Evolutionary conservation across 169 alveolate genomes (phyloP), one percentile per base, ranked within the genome.

Genomic region (Cyclospora cayetanensis): DNA sequence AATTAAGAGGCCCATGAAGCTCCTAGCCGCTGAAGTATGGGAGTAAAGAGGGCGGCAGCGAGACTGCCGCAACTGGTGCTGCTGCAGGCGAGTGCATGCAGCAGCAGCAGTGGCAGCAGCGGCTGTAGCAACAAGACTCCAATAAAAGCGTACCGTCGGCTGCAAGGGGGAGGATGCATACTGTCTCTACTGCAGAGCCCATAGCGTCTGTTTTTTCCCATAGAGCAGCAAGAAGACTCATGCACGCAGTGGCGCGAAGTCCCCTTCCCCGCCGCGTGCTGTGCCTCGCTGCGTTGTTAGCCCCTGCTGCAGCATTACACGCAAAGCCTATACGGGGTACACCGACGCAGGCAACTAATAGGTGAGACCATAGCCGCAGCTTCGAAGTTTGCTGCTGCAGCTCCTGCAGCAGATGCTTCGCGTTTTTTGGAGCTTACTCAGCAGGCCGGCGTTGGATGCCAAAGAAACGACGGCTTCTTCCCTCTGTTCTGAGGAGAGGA

Each of bases 121-220:
- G 20, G 25, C 12, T 55, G 68, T 31, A 22, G 68, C 68, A 0
- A n/a, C n/a, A n/a, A n/a, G n/a, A n/a, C n/a, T n/a, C n/a, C n/a
- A n/a, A n/a, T n/a, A n/a, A n/a, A n/a, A 63, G 20, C 18, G 3
- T 42, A 42, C 85, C 85, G 0, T 39, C 85, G 4, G 37, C 41
- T 29, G 85, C 4, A 74, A 74, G 55, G 20, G 85, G 85, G 9
- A 29, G 63, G 35, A 74, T 37, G 37, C 85, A 74, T 34, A 74
- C 35, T 2, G 85, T 22, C 34, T 74, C 85, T 0, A 74, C 65
- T 1, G 22, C 60, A 25, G 85, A n/a, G 9, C 65, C 41, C 34
- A 74, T 35, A 15, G 85, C 65, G 22, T 74, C 85, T 4, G 85
- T 74, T 15, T 63, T 37, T 3, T 74, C 85, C 85, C 85, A 74